phyloP scores from a whole-genome alignment of 306 rosid species.

The Pueraria montana region DNA sequence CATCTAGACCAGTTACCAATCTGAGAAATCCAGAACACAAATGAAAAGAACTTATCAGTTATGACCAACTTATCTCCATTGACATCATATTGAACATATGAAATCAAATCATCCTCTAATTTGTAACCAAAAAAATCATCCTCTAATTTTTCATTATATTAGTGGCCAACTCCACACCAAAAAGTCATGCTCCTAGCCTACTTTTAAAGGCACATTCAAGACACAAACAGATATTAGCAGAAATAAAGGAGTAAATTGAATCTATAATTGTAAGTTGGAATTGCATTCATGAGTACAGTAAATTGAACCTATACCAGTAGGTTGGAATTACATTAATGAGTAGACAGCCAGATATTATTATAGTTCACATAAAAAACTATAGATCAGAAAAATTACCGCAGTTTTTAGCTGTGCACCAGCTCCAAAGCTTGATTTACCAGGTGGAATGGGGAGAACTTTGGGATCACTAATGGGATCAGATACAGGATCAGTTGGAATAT shows the following conservation, averaged over 20 bases:
- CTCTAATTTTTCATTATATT: too few species aligned
- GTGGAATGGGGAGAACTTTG: conserved; percentile 82
- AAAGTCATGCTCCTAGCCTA: conserved; percentile 6
- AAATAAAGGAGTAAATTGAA: conserved; percentile 35
- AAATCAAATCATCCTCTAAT: too few species aligned
- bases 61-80: too few species aligned
- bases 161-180: not conserved
- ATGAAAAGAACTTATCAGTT: too few species aligned
- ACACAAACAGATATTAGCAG: not conserved
- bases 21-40: conserved; percentile 56
- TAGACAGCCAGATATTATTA: conserved; percentile 11
- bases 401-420: conserved; percentile 94
- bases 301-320: not conserved
- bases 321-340: conserved; percentile 22
- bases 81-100: too few species aligned
- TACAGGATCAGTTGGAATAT: conserved; percentile 93
- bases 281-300: conserved; percentile 2
- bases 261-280: not conserved
- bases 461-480: conserved; percentile 94
- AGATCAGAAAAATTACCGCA: conserved; percentile 67
- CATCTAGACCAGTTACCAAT: conserved; percentile 99
- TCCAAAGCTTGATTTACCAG: conserved; percentile 90
- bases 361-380: not conserved
- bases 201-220: conserved; percentile 17
- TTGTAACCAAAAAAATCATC: too few species aligned